Evolutionary conservation across 176 grass and related monocot species (phyloP).

Genomic region (sorghum (Sorghum bicolor)): DNA sequence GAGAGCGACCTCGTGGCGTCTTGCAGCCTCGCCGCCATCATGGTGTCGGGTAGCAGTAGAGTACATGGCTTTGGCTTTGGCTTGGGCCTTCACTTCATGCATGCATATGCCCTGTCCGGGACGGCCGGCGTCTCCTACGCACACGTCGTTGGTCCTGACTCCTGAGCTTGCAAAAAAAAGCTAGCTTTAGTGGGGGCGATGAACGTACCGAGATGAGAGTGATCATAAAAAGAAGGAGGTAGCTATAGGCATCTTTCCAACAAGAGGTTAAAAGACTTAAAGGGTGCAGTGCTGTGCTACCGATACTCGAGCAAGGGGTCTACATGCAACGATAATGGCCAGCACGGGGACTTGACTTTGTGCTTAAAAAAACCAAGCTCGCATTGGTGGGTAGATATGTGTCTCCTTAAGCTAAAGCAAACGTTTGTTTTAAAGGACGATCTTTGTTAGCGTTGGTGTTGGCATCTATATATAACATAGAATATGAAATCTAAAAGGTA

Average conservation of each 20-base stretch:
- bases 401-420: neutral
- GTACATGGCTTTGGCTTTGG: neutral
- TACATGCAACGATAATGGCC: neutral
- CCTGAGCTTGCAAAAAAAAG: neutral
- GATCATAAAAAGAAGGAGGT: neutral
- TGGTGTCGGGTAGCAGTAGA: neutral
- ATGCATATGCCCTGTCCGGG: neutral
- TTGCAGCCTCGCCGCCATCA: neutral
- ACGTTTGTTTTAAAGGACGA: neutral
- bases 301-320: neutral
- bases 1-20: slow-evolving; percentile 4
- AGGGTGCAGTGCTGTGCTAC: neutral
- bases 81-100: neutral
- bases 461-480: too few species aligned
- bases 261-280: neutral
- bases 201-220: neutral
- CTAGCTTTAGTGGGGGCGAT: neutral
- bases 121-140: neutral
- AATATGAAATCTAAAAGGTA: too few species aligned
- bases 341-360: neutral
- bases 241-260: neutral
- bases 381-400: neutral
- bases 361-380: neutral
- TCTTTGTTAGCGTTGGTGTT: neutral
- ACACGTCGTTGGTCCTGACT: neutral